Base-by-base conservation (phyloP, 805 yeast species). In the Tetrapisispora pingtungensis region DNA sequence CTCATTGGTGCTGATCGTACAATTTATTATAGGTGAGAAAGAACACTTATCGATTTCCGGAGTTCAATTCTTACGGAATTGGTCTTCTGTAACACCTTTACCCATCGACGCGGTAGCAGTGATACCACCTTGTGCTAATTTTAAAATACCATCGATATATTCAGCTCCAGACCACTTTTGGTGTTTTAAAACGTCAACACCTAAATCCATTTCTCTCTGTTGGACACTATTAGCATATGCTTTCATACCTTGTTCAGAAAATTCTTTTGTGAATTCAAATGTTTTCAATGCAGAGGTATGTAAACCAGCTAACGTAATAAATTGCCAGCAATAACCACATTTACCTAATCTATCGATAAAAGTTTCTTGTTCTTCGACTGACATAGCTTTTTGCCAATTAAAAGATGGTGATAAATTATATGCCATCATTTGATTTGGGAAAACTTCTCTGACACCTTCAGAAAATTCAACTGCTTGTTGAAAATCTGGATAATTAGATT, bases 161-260 rank as follows among this genome's bases (percentile, higher is more conserved):
- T 86, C 95, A 27, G 97, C 97, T 63, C 97, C 97, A 36, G 96
- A 87, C 97, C 97, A 90, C 68, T 89, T 87, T 69, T 90, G 97
- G 68, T 90, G 97, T 74, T 88, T 90, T 51, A 90, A 94, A 47
- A 90, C 95, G 67, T 90, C 97, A 53, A 89, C 96, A 52, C 86
- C 89, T 48, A 72, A 73, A 57, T 81, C 86, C 65, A 89, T 84
- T 73, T 90, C 97, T 48, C 80, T 83, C 50, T 80, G 77, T 71
- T 90, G 97, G 49, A 90, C 81, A 52, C 72, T 72, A 63, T 80
- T 82, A 46, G 96, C 97, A 64, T 90, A 90, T 7, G 97, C 97
- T 69, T 81, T 83, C 97, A 90, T 90, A 54, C 97, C 97, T 54
- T 77, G 74, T 64, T 77, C 71, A 44, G 87, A 70, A 66, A 81